Percentiles rank a stretch among this genome's conserved stretches.
phyloP scores from a whole-genome alignment of 140 eudicot genomes.

The Oenanthe javanica region DNA sequence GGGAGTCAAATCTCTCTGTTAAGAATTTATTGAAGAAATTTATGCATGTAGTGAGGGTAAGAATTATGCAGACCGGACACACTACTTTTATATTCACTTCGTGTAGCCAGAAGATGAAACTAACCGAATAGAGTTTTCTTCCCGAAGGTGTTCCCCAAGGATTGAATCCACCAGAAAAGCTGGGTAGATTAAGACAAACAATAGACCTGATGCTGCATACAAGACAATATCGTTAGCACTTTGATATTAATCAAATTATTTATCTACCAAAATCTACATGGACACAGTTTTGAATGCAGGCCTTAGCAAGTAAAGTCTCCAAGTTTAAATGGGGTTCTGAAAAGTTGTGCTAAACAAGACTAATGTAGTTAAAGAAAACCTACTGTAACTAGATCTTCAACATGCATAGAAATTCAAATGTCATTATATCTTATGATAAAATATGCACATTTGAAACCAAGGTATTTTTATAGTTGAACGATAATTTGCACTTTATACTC shows the following conservation, averaged over 20 bases:
- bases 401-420: background rate
- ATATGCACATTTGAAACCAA: background rate
- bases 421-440: background rate
- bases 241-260: background rate
- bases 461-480: background rate
- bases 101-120: background rate
- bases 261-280: background rate
- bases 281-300: background rate
- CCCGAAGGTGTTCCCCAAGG: conserved; percentile 85
- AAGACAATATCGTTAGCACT: background rate
- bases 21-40: background rate
- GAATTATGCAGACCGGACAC: background rate
- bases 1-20: conserved; percentile 73
- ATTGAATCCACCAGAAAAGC: conserved; percentile 89
- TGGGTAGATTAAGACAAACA: conserved; percentile 82
- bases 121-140: conserved; percentile 29
- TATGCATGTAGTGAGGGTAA: background rate
- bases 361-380: background rate
- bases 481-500: background rate
- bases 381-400: background rate
- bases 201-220: conserved; percentile 70
- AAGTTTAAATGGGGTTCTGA: background rate
- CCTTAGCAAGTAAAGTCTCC: background rate
- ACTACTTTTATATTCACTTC: background rate
- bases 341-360: background rate